phyloP scores from a whole-genome alignment of 768 basidiomycete genomes.

The Tephrocybe sp. region DNA sequence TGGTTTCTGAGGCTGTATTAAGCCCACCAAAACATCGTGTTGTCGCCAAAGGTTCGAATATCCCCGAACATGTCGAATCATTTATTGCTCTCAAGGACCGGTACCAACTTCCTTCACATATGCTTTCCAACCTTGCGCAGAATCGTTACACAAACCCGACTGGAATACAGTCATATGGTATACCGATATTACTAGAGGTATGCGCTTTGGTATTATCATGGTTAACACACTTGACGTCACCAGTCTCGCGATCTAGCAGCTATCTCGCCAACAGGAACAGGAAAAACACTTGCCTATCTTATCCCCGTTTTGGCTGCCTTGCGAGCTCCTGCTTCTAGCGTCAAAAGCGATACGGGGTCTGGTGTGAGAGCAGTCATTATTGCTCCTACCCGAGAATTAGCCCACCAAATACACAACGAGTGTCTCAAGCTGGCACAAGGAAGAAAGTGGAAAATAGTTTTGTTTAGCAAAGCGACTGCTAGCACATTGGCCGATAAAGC shows the following conservation, averaged over 20 bases:
- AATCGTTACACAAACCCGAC: constrained; percentile 71
- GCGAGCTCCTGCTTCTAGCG: constrained; percentile 50
- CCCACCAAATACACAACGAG: constrained; percentile 93
- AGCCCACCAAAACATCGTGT: constrained; percentile 58
- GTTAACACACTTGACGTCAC: constrained; percentile 6
- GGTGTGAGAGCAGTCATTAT: constrained; percentile 82
- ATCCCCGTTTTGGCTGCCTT: constrained; percentile 75
- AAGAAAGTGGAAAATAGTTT: constrained; percentile 77
- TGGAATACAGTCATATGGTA: constrained; percentile 77
- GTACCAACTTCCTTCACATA: constrained; percentile 56
- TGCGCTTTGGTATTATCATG: constrained; percentile 17
- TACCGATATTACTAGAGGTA: constrained; percentile 81
- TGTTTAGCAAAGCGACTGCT: constrained; percentile 91
- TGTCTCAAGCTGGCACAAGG: constrained; percentile 79
- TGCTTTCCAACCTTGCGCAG: constrained; percentile 63
- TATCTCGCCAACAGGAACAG: constrained; percentile 96
- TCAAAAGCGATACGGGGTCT: constrained; percentile 40
- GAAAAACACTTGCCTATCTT: constrained; percentile 93
- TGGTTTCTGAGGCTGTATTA: constrained; percentile 18
- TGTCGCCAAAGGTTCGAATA: constrained; percentile 67
- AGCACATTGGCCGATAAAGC: constrained; percentile 72
- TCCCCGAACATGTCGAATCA: constrained; percentile 57
- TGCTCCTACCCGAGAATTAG: constrained; percentile 94
- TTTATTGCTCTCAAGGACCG: constrained; percentile 62
- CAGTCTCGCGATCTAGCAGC: constrained; percentile 87